These are phyloP conservation scores for Pleomassaria siparia DNA, from an alignment of 2,329 filamentous ascomycete genomes.

Conservation along the genomic window DNA sequence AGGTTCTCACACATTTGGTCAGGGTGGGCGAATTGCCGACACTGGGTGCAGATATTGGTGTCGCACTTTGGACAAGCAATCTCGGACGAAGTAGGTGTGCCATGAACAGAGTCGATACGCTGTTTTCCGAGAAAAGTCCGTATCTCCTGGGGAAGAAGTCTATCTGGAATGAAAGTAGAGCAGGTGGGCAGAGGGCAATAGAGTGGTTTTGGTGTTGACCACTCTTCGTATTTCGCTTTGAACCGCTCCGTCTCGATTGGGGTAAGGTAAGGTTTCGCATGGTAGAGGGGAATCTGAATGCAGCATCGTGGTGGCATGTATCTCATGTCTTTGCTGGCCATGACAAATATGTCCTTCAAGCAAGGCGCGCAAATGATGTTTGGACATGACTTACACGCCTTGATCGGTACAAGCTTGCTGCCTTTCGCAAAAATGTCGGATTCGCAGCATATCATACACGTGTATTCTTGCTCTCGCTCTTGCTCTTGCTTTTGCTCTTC, in stretches of 20 bases:
- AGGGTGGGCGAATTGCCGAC: constrained; percentile 47
- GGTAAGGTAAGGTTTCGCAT: constrained; percentile 39
- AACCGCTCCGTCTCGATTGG: constrained; percentile 40
- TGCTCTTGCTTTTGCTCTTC: no score
- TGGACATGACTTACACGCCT: constrained; percentile 37
- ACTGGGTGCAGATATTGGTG: constrained; percentile 46
- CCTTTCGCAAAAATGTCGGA: constrained; percentile 1
- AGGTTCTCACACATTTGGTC: constrained; percentile 38
- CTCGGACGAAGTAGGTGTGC: constrained; percentile 19
- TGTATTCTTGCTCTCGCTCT: constrained; percentile 6
- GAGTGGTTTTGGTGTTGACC: constrained; percentile 46
- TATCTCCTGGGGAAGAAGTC: constrained; percentile 19
- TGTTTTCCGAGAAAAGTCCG: constrained; percentile 17
- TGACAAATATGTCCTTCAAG: constrained; percentile 45
- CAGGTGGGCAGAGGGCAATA: constrained; percentile 54
- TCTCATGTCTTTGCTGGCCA: constrained; percentile 41
- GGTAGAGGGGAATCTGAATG: constrained; percentile 45
- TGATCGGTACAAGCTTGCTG: constrained; percentile 8
- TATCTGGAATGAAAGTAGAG: constrained; percentile 49
- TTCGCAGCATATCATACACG: constrained; percentile 31
- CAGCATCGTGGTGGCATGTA: constrained; percentile 53
- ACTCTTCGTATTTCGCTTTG: constrained; percentile 51
- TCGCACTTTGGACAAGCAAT: constrained; percentile 50
- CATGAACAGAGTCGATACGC: constrained; percentile 29
- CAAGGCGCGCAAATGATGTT: constrained; percentile 41